Percentiles rank a stretch among this genome's conserved stretches.
Evolutionary conservation across 306 rosid genomes (phyloP).

Genomic region (Inga oerstediana): DNA sequence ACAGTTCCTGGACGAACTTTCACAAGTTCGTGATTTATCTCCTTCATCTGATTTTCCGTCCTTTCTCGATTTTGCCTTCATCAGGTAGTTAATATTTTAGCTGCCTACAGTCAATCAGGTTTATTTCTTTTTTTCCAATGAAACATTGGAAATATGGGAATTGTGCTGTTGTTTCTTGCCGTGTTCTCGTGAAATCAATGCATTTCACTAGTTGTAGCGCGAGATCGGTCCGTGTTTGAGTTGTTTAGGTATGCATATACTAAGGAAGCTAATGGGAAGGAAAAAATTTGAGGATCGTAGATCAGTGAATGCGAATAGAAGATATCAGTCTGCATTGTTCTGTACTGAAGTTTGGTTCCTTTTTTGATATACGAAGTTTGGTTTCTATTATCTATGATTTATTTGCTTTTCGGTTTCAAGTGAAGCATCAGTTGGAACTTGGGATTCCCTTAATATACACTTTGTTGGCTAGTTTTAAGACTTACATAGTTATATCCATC

Average conservation of each 20-base stretch:
- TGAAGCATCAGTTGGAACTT: not conserved
- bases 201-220: not conserved
- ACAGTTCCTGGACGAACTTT: not conserved
- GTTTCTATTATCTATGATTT: not conserved
- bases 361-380: not conserved
- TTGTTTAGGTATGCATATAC: not conserved
- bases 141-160: not conserved
- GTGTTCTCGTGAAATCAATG: not conserved
- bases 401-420: not conserved
- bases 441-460: not conserved
- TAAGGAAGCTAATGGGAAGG: not conserved
- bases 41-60: not conserved
- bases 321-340: not conserved
- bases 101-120: not conserved
- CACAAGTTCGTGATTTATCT: not conserved
- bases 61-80: slow-evolving; percentile 5
- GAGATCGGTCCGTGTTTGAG: not conserved
- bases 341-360: not conserved
- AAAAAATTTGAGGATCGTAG: not conserved
- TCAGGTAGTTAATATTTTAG: not conserved
- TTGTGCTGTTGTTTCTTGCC: not conserved
- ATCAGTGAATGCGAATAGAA: not conserved
- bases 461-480: not conserved
- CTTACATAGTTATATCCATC: not conserved
- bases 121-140: not conserved